phyloP scores from a whole-genome alignment of 2,329 filamentous ascomycete species.

The Hortaea werneckii region DNA sequence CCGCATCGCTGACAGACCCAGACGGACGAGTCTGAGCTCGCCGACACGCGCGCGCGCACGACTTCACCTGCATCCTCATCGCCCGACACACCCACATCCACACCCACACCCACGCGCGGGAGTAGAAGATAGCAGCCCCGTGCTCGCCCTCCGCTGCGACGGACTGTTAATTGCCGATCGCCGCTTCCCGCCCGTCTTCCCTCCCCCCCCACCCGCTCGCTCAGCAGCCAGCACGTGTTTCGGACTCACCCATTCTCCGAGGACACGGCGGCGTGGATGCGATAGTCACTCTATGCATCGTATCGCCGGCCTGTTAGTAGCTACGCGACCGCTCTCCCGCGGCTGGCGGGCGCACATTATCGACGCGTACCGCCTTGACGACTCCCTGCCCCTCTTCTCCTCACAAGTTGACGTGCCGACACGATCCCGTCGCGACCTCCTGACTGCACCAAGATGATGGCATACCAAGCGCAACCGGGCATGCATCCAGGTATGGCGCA shows the following conservation, averaged over 20 bases:
- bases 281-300: constrained; percentile 19
- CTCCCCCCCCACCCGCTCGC: background rate
- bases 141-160: no score
- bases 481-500: constrained; percentile 60
- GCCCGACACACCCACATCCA: background rate
- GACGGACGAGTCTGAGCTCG: background rate
- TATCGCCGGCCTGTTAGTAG: constrained; percentile 11
- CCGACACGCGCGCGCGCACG: background rate
- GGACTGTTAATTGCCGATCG: background rate
- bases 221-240: background rate
- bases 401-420: background rate
- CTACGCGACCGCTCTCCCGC: constrained; percentile 20
- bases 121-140: background rate
- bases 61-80: background rate
- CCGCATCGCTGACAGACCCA: background rate
- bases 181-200: background rate
- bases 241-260: background rate
- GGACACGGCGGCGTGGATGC: background rate
- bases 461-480: constrained; percentile 58
- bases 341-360: constrained; percentile 11
- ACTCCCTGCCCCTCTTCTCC: background rate
- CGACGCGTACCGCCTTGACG: background rate
- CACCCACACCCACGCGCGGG: background rate
- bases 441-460: constrained; percentile 52
- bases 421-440: background rate